These are phyloP conservation scores for Ochromonadaceae sp. DNA, from an alignment of 352 stramenopile species.

Conservation along the genomic window DNA sequence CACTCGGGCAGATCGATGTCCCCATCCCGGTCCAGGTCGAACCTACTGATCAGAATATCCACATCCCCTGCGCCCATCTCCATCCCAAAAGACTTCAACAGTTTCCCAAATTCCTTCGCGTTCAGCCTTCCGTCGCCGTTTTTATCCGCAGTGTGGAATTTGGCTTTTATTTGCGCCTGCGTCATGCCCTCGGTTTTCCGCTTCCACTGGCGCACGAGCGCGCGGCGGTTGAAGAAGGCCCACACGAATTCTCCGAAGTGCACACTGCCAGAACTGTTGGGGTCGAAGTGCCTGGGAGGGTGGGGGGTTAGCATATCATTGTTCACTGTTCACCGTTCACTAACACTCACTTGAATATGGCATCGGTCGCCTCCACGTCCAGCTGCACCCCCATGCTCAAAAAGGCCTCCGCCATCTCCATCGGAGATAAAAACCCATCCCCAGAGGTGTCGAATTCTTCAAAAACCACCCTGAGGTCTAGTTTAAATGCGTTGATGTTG, in stretches of 20 bases:
- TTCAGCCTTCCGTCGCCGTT: constrained; percentile 14
- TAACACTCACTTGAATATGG: constrained; percentile 14
- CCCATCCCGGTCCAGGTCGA: constrained; percentile 20
- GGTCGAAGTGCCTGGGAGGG: constrained; percentile 17
- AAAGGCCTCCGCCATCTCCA: constrained; percentile 18
- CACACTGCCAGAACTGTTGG: constrained; percentile 7
- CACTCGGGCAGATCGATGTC: constrained; percentile 19
- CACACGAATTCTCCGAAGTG: constrained; percentile 23
- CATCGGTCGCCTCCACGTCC: neutral
- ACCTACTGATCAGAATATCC: constrained; percentile 17
- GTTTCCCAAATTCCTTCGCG: constrained; percentile 10
- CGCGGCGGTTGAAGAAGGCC: constrained; percentile 23
- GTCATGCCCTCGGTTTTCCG: constrained; percentile 6
- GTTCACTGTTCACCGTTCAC: neutral
- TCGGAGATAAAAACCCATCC: constrained; percentile 11
- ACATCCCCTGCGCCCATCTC: neutral
- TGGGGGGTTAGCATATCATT: neutral
- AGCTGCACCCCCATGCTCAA: neutral
- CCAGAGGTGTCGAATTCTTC: constrained; percentile 11
- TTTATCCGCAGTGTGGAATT: constrained; percentile 1
- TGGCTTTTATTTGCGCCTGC: neutral
- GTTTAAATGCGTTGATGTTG: constrained; percentile 15
- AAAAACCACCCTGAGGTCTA: constrained; percentile 16
- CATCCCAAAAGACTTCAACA: constrained; percentile 12
- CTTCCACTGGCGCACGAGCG: constrained; percentile 12